Evolutionary conservation across 2,329 filamentous ascomycete species (phyloP).

Genomic region (Phialemoniopsis sp.): DNA sequence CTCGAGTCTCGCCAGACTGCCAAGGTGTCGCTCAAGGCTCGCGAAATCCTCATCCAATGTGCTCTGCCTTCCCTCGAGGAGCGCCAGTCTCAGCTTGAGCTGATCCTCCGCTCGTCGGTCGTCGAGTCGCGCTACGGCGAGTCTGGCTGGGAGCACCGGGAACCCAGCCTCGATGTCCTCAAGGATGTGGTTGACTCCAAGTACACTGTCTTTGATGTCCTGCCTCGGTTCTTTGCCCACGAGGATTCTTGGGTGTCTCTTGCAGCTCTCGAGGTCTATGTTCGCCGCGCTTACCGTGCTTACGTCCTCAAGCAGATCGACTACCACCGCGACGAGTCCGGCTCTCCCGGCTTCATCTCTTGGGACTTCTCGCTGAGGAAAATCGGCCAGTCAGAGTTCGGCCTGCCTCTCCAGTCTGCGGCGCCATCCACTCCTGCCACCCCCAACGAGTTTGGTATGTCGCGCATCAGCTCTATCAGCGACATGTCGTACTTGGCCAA

Average conservation of each 20-base stretch:
- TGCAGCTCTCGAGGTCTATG: conserved; percentile 92
- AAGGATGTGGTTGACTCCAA: conserved; percentile 99
- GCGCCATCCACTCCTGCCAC: conserved; percentile 83
- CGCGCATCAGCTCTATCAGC: conserved; percentile 89
- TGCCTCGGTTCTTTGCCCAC: conserved; percentile 93
- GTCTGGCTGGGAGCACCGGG: conserved; percentile 92
- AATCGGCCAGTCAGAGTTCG: conserved; percentile 87
- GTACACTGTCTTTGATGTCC: conserved; percentile 95
- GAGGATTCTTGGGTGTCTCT: conserved; percentile 91
- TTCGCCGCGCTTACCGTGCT: conserved; percentile 93
- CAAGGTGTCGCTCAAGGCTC: conserved; percentile 95
- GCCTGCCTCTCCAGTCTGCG: conserved; percentile 72
- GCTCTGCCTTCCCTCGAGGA: conserved; percentile 95
- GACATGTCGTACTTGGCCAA: conserved; percentile 87
- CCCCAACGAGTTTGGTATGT: conserved; percentile 62
- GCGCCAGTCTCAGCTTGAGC: conserved; percentile 94
- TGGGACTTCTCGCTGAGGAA: conserved; percentile 97
- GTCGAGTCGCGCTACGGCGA: conserved; percentile 97
- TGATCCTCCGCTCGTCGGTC: conserved; percentile 92
- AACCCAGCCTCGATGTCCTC: conserved; percentile 84
- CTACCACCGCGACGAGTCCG: conserved; percentile 75
- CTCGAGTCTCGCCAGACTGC: conserved; percentile 80
- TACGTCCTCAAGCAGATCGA: conserved; percentile 87
- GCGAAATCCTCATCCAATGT: conserved; percentile 96
- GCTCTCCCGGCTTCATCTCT: conserved; percentile 69